Evolutionary conservation across 441 rosid species (phyloP).

Genomic region (Pelargonium citronellum): DNA sequence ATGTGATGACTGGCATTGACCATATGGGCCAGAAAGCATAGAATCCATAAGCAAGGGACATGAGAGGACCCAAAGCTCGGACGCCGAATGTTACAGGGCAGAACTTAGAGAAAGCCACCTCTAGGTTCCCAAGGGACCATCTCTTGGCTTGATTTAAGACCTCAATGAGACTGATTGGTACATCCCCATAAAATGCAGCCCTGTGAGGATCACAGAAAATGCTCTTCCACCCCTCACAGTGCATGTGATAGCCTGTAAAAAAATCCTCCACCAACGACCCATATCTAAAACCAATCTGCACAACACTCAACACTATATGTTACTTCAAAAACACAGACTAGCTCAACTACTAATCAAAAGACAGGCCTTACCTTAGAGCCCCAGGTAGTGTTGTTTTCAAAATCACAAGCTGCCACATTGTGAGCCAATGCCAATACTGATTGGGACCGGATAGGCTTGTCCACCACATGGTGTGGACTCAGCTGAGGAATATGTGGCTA

Average conservation of each 20-base stretch:
- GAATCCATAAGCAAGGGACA: slow-evolving; percentile 38
- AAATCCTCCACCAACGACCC: slow-evolving; percentile 73
- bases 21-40: slow-evolving; percentile 40
- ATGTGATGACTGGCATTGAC: slow-evolving; percentile 39
- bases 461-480: slow-evolving; percentile 19
- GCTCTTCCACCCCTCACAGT: slow-evolving; percentile 71
- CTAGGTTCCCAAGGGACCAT: slow-evolving; percentile 56
- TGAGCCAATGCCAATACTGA: slow-evolving; percentile 37
- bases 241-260: slow-evolving; percentile 46
- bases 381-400: slow-evolving; percentile 52
- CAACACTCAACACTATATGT: background rate
- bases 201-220: slow-evolving; percentile 47
- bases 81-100: slow-evolving; percentile 40
- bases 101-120: slow-evolving; percentile 39
- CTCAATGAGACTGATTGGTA: slow-evolving; percentile 41
- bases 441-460: slow-evolving; percentile 28
- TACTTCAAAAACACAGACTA: background rate
- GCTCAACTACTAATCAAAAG: too few species aligned
- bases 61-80: slow-evolving; percentile 33
- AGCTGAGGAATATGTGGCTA: slow-evolving; percentile 33
- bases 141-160: slow-evolving; percentile 44
- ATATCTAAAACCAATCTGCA: slow-evolving; percentile 63
- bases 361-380: slow-evolving; percentile 44
- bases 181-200: slow-evolving; percentile 54
- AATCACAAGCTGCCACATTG: slow-evolving; percentile 41